These are phyloP conservation scores for Striga hermonthica DNA, from an alignment of 305 asterid species.

Conservation along the genomic window DNA sequence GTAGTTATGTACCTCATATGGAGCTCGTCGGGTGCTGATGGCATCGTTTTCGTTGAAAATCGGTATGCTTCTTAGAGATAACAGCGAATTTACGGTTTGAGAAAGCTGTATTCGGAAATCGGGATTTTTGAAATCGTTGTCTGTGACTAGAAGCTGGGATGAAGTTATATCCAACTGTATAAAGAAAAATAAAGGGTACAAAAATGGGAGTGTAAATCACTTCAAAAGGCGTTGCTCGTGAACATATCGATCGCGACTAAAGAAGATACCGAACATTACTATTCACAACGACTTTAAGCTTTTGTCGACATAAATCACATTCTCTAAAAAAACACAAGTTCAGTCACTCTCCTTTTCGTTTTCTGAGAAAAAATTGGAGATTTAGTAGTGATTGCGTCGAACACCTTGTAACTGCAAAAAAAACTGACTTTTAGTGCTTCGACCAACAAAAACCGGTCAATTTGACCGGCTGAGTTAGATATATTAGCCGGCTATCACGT, in stretches of 20 bases:
- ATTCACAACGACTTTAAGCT: not conserved
- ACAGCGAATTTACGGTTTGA: constrained; percentile 51
- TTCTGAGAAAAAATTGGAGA: too few species aligned
- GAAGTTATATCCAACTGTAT: constrained; percentile 62
- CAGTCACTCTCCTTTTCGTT: too few species aligned
- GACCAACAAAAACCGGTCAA: too few species aligned
- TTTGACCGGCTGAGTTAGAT: too few species aligned
- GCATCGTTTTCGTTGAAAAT: constrained; percentile 74
- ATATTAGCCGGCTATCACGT: too few species aligned
- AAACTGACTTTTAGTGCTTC: too few species aligned
- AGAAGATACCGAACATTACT: too few species aligned
- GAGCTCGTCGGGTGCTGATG: constrained; percentile 60
- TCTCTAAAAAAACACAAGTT: too few species aligned
- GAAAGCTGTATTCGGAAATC: constrained; percentile 55
- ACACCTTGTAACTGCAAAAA: too few species aligned
- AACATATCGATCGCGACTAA: too few species aligned
- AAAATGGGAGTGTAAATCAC: not conserved
- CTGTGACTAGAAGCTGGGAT: constrained; percentile 67
- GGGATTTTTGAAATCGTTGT: constrained; percentile 57
- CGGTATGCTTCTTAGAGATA: constrained; percentile 53
- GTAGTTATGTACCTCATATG: constrained; percentile 49
- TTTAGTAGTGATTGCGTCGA: too few species aligned
- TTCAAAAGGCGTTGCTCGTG: not conserved
- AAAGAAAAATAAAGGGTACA: not conserved
- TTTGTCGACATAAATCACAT: not conserved